Evolutionary conservation across 148 eudicot genomes (phyloP), one percentile per base, ranked within the genome.

Genomic region (Rhododendron griersonianum): DNA sequence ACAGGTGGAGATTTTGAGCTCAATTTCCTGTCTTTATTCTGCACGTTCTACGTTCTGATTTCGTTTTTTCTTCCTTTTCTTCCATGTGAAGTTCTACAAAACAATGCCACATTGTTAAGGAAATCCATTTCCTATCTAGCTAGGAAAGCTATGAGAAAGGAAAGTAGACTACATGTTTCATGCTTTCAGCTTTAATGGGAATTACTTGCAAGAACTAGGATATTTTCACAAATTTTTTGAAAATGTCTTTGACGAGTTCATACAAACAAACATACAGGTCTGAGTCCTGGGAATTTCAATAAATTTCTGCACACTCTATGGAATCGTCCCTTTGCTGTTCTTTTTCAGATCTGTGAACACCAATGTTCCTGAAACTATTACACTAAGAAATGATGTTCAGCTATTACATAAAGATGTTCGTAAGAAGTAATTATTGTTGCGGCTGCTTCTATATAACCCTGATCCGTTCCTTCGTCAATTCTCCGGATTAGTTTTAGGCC

Each of bases 1-100:
- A 82, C 98, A 91, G 96, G 99, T 96, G 59, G 15, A 81, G 21
- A 15, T 28, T 84, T 63, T 30, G 19, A 78, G 63, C 80, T 65
- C 16, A 9, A 33, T 65, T 61, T 11, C 9, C 11, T 84, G 41
- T 84, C 80, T 37, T 51, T 21, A 37, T 47, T 84, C 65, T 84
- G 28, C 80, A 15, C 1, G 8, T 18, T 4, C 59, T 9, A 28
- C 37, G 30, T 9, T 69, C 44, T 76, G 23, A 11, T 35, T 39
- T 44, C 25, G 8, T 28, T 71, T 71, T 53, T 25, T 37, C 33
- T 79, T 45, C 76, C 21, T 16, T 79, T 30, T 63, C 30, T 45
- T 28, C 76, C 57, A 76, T 39, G 25, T 41, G 39, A 25, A 8
- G 11, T n/a, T 59, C 35, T n/a, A 53, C 39, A 10, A 13, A 39